These are phyloP conservation scores for Isochrysis galbana DNA, from an alignment of 78 protist genomes.

Conservation along the genomic window DNA sequence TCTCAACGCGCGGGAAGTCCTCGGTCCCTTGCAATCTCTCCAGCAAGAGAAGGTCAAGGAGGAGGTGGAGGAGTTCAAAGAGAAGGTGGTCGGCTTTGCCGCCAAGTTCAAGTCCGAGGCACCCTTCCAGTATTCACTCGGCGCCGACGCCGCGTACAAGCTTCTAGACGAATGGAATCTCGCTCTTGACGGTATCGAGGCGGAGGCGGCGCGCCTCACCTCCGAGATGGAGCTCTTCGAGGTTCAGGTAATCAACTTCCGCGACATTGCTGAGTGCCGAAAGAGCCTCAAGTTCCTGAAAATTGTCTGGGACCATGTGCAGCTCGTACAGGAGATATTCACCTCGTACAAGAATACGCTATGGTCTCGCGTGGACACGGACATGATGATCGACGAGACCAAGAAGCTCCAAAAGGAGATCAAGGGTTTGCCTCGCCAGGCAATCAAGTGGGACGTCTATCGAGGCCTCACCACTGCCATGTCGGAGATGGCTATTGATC, in stretches of 20 bases:
- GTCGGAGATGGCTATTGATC: slow-evolving; percentile 55
- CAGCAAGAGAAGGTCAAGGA: slow-evolving; percentile 37
- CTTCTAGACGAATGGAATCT: background rate
- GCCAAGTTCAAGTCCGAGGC: background rate
- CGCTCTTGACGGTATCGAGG: background rate
- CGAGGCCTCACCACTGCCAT: slow-evolving; percentile 58
- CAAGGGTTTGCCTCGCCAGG: background rate
- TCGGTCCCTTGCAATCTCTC: background rate
- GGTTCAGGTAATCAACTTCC: slow-evolving; percentile 21
- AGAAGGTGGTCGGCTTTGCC: background rate
- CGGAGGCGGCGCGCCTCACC: background rate
- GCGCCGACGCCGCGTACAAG: slow-evolving; percentile 36
- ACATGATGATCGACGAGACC: slow-evolving; percentile 50
- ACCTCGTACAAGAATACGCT: slow-evolving; percentile 41
- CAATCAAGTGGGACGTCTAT: slow-evolving; percentile 51
- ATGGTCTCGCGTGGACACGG: slow-evolving; percentile 68
- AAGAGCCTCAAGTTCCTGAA: slow-evolving; percentile 42
- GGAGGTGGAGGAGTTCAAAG: slow-evolving; percentile 39
- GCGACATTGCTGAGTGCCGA: slow-evolving; percentile 28
- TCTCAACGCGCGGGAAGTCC: background rate
- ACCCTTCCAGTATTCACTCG: background rate
- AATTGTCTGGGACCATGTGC: slow-evolving; percentile 71
- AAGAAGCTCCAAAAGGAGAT: slow-evolving; percentile 49
- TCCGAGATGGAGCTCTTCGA: slow-evolving; percentile 59
- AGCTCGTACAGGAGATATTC: slow-evolving; percentile 29